Evolutionary conservation across 1,139 yeast species (phyloP), one percentile per base, ranked within the genome.

Genomic region (Geotrichum phurueaensis): DNA sequence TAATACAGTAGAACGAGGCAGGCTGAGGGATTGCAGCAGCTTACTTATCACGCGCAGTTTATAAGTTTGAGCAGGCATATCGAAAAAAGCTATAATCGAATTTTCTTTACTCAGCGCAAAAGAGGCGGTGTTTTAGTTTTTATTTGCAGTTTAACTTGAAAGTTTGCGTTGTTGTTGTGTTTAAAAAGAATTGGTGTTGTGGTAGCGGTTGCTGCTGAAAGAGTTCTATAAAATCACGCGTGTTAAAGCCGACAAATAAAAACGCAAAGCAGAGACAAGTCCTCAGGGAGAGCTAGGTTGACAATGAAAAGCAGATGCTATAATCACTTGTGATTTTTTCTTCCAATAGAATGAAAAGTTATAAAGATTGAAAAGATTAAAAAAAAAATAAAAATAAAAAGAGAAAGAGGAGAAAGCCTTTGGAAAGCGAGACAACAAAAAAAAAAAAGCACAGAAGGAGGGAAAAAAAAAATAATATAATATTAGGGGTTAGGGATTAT

Each of bases 31-130:
- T n/a, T n/a, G 31, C 7, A 13, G 13, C 7, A 29, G 59, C 65
- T 54, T 51, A 61, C 63, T 62, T 13, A 63, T 61, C 22, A 61
- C 63, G 29, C 64, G 51, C 20, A 63, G 61, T 47, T 59, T 63
- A 22, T 56, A 51, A 22, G 62, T 49, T 29, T 54, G 61, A n/a
- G 58, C 43, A 20, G 58, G 54, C 59, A 56, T 56, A 12, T 29
- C 25, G 31, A 39, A 27, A 23, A 25, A 10, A n/a, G 12, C 2
- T 39, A n/a, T 15, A 18, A 39, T 39, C 7, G n/a, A 39, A 13
- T 39, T 39, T 39, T 13, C 15, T 13, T 39, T 39, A 39, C 45
- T 13, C 45, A 39, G 18, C 45, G 20, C 20, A 15, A 39, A 39
- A 39, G n/a, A 39, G n/a, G 18, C 18, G 7, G 18, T 13, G 45